Percentiles rank a stretch among this genome's conserved stretches.
Conservation (phyloP, 1,284 basidiomycete species). For the Apiotrichum domesticum region DNA sequence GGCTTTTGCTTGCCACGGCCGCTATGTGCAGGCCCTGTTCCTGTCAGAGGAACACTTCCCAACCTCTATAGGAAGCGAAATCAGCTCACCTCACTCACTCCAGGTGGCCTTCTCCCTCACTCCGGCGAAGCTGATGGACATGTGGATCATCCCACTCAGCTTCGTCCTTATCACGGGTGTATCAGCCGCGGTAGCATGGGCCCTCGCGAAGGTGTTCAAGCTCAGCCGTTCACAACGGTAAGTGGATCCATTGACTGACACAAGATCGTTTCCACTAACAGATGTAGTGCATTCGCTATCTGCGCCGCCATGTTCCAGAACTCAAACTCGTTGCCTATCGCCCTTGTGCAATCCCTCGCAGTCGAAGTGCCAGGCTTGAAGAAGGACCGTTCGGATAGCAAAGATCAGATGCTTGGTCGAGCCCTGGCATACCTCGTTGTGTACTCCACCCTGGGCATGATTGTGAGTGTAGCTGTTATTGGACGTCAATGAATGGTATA, state of each 20-base stretch:
- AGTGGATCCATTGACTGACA: slow-evolving; percentile 5
- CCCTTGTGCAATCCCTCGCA: slow-evolving; percentile 77
- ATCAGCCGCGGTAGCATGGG: slow-evolving; percentile 51
- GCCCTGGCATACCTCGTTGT: slow-evolving; percentile 87
- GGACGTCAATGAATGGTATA: background rate
- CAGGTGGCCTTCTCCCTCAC: slow-evolving; percentile 48
- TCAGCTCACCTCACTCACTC: background rate
- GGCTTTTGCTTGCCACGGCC: too few relatives aligned
- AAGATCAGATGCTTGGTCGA: slow-evolving; percentile 81
- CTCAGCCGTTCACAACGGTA: slow-evolving; percentile 48
- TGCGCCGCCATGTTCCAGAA: slow-evolving; percentile 57
- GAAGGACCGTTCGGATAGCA: slow-evolving; percentile 74
- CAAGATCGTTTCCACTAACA: background rate
- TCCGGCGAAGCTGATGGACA: slow-evolving; percentile 68
- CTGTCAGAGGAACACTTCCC: too few relatives aligned
- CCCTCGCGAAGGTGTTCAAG: slow-evolving; percentile 42
- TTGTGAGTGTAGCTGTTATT: slow-evolving; percentile 52
- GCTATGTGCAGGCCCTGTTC: too few relatives aligned
- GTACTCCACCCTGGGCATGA: slow-evolving; percentile 89
- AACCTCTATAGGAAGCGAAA: too few relatives aligned
- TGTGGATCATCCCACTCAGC: slow-evolving; percentile 82
- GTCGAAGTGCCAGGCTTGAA: slow-evolving; percentile 72
- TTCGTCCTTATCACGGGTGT: slow-evolving; percentile 65
- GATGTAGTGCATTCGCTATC: slow-evolving; percentile 67
- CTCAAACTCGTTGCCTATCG: slow-evolving; percentile 84